Conservation (phyloP, 768 basidiomycete genomes). For the Lepiota venenata region DNA sequence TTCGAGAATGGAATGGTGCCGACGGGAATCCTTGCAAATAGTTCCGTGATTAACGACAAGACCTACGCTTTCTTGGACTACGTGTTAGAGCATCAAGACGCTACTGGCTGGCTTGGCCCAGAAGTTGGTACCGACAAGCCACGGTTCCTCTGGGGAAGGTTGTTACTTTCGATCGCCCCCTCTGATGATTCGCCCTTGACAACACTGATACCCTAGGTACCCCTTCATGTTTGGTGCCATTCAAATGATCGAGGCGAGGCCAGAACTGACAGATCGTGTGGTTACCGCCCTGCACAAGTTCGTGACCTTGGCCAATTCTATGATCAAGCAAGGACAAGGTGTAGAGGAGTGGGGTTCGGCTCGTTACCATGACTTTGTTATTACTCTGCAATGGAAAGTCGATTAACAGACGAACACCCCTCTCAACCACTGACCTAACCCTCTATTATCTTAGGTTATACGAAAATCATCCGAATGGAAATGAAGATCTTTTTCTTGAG, state of each 20-base stretch:
- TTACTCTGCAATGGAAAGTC: constrained; percentile 47
- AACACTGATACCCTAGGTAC: constrained; percentile 27
- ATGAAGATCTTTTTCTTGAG: constrained; percentile 44
- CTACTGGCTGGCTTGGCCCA: constrained; percentile 52
- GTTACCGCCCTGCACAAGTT: constrained; percentile 51
- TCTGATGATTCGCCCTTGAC: neutral
- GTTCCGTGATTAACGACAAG: constrained; percentile 39
- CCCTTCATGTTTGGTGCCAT: constrained; percentile 57
- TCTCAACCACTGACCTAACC: neutral
- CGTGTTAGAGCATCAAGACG: constrained; percentile 48
- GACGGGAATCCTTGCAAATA: constrained; percentile 8
- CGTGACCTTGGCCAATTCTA: constrained; percentile 45
- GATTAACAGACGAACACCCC: neutral
- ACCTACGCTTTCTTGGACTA: constrained; percentile 46
- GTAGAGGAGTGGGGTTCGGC: constrained; percentile 49
- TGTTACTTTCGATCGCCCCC: neutral
- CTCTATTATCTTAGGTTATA: constrained; percentile 36
- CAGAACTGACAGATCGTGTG: constrained; percentile 37
- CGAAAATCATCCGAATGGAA: constrained; percentile 45
- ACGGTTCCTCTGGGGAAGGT: constrained; percentile 51
- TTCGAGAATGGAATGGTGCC: too few species aligned
- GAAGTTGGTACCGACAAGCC: constrained; percentile 50
- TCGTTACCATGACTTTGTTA: constrained; percentile 59
- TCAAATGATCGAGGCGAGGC: constrained; percentile 48
- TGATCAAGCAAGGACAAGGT: constrained; percentile 48